Base-by-base conservation (phyloP, 306 rosid genomes). In the Prunus campanulata region DNA sequence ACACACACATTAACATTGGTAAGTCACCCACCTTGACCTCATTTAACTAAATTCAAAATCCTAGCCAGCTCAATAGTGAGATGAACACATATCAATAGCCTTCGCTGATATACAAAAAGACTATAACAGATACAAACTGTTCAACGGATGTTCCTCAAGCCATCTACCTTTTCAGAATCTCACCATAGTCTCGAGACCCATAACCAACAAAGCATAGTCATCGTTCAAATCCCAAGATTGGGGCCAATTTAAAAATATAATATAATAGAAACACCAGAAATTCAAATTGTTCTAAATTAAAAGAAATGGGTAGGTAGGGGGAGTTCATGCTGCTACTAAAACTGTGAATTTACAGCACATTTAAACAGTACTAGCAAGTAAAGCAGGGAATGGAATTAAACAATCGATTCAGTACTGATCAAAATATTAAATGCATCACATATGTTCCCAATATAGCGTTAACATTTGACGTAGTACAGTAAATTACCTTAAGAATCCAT, bases 401-500 rank as follows among this genome's bases (percentile, higher is more conserved):
- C 4, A 2, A 13, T 60, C 9, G 13, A 13, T 60, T 24, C 66
- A 60, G 32, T 13, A 16, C 51, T 20, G 51, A 55, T 71, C 44
- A 68, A 71, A 30, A 11, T 32, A 51, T 20, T 35, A 5, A 9
- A 75, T 48, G 49, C 30, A 30, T 42, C 20, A 29, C 25, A 22
- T 15, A 57, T 42, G 57, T 65, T 12, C 13, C 47, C 50, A 1
- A 67, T 48, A 46, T 12, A n/a, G 11, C 47, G 46, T 72, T 72
- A 72, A 59, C 7, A 32, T 14, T 22, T 27, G 35, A 39, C 6
- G 22, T 14, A 57, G 42, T 8, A 57, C 9, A 25, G 63, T 48
- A 82, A 48, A 61, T 79, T 81, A 95, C 99, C 99, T 89, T 68
- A 95, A 66, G 80, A 92, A 85, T 73, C 97, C 99, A 76, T 92